Evolutionary conservation across 1,284 basidiomycete genomes (phyloP).

Genomic region (Cutaneotrichosporon daszewskae): DNA sequence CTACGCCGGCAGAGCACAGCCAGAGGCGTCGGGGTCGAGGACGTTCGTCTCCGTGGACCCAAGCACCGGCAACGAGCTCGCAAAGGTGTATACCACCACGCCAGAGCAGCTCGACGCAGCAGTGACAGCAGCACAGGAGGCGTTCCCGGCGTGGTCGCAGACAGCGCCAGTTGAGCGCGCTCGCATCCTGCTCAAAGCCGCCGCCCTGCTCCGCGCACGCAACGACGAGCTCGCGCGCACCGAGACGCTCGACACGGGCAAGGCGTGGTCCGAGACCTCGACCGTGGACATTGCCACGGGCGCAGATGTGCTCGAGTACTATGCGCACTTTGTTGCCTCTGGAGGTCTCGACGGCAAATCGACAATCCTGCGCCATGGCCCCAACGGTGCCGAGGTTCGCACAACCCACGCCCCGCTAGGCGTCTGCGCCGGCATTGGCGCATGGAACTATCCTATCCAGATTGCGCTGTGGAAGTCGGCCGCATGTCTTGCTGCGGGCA

Average conservation of each 20-base stretch:
- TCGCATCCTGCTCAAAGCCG: conserved; percentile 12
- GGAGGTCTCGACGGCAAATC: conserved; percentile 17
- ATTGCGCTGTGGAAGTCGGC: conserved; percentile 19
- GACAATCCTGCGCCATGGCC: conserved; percentile 9
- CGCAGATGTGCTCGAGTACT: conserved; percentile 18
- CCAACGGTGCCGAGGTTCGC: conserved; percentile 6
- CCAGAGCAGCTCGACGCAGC: conserved; percentile 14
- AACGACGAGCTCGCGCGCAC: conserved; percentile 15
- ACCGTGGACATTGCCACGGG: conserved; percentile 15
- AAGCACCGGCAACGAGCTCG: conserved; percentile 7
- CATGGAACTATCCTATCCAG: conserved; percentile 25
- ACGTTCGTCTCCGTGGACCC: conserved; percentile 15
- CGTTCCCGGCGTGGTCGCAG: conserved; percentile 10
- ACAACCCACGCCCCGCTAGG: conserved; percentile 19
- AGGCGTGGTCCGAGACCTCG: conserved; percentile 14
- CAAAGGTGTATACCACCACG: conserved; percentile 13
- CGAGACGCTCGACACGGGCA: conserved; percentile 18
- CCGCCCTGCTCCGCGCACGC: conserved; percentile 10
- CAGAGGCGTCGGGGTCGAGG: conserved; percentile 4
- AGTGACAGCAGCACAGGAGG: conserved; percentile 2
- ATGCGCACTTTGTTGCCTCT: conserved; percentile 12
- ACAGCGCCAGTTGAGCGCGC: conserved; percentile 10
- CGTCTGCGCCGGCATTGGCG: conserved; percentile 21
- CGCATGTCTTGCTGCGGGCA: conserved; percentile 15
- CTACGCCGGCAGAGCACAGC: conserved; percentile 12